A percentile compares a stretch with the other conserved stretches of the same genome.
Conservation (phyloP, 176 grass and related monocot genomes). For the Phoenix roebelenii region DNA sequence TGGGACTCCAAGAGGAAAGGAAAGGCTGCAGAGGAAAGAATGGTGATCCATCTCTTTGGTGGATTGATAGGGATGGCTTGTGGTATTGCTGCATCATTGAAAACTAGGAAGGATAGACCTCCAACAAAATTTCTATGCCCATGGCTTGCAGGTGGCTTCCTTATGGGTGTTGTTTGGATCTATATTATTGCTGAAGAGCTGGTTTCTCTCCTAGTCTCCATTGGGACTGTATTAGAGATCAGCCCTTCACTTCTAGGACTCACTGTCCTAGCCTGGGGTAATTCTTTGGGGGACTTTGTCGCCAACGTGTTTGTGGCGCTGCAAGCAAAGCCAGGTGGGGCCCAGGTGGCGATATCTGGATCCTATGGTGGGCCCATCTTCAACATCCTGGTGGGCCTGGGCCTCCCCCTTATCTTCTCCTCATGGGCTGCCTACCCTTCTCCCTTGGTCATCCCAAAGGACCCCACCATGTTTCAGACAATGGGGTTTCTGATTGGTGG, state of each 20-base stretch:
- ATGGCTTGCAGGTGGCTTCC: constrained; percentile 56
- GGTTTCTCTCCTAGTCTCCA: constrained; percentile 34
- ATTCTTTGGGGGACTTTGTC: constrained; percentile 61
- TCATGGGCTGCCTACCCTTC: constrained; percentile 26
- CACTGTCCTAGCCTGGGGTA: constrained; percentile 67
- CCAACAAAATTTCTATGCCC: constrained; percentile 23
- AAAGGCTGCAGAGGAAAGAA: constrained; percentile 2
- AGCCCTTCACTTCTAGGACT: constrained; percentile 46
- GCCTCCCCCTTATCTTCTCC: constrained; percentile 36
- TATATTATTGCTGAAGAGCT: constrained; percentile 49
- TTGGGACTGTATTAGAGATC: constrained; percentile 20
- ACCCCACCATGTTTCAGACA: constrained; percentile 24
- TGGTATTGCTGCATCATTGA: constrained; percentile 21
- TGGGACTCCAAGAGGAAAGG: constrained; percentile 29
- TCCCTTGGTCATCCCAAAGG: constrained; percentile 19
- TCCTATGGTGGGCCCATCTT: constrained; percentile 71
- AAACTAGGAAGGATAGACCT: constrained; percentile 25
- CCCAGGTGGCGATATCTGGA: constrained; percentile 44
- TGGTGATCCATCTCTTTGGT: constrained; percentile 9
- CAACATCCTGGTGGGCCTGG: constrained; percentile 47
- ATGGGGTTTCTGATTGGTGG: constrained; percentile 28
- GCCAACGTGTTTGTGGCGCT: constrained; percentile 47
- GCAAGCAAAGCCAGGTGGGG: constrained; percentile 20
- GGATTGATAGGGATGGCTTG: constrained; percentile 14
- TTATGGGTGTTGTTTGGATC: constrained; percentile 55